A percentile compares a stretch with the other conserved stretches of the same genome.
phyloP scores from a whole-genome alignment of 1,139 yeast species.

The Scheffersomyces lignicola region DNA sequence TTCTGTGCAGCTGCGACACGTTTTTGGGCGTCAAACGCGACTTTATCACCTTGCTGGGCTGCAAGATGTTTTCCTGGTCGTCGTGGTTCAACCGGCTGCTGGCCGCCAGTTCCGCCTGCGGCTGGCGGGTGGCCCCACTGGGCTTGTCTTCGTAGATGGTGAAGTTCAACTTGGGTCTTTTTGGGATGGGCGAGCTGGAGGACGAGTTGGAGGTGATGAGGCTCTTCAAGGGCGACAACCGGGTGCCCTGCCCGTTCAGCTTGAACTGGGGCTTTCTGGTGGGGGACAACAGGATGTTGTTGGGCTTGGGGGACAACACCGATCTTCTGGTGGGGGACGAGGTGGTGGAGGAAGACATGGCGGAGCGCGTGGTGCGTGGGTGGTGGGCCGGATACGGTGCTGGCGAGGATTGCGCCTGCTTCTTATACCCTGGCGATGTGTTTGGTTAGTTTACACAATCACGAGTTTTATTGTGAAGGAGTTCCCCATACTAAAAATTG shows the following conservation, averaged over 20 bases:
- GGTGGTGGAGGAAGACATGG: constrained; percentile 25
- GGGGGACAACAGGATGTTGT: constrained; percentile 28
- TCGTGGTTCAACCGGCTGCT: constrained; percentile 22
- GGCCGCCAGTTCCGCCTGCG: neutral
- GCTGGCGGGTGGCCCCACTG: constrained; percentile 4
- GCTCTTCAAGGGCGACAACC: constrained; percentile 10
- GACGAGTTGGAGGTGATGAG: constrained; percentile 13
- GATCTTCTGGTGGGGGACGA: constrained; percentile 31
- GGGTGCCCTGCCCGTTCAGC: constrained; percentile 13
- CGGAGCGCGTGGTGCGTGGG: no score
- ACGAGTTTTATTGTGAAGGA: constrained; percentile 3
- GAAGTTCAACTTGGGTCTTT: constrained; percentile 26
- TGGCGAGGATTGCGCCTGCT: no score
- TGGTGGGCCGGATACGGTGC: no score
- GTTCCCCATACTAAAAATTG: constrained; percentile 1
- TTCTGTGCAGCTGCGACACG: constrained; percentile 14
- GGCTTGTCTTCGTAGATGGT: constrained; percentile 39
- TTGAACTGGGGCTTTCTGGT: constrained; percentile 28
- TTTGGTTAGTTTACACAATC: neutral
- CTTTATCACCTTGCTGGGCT: constrained; percentile 30
- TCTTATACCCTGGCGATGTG: no score
- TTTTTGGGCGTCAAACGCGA: constrained; percentile 8
- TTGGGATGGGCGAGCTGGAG: constrained; percentile 11
- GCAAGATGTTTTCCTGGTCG: constrained; percentile 49
- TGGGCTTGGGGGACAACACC: constrained; percentile 33